A percentile compares a stretch with the other conserved stretches of the same genome.
Conservation (phyloP, 2,329 filamentous ascomycete genomes). For the Colletotrichum neosansevieriae region DNA sequence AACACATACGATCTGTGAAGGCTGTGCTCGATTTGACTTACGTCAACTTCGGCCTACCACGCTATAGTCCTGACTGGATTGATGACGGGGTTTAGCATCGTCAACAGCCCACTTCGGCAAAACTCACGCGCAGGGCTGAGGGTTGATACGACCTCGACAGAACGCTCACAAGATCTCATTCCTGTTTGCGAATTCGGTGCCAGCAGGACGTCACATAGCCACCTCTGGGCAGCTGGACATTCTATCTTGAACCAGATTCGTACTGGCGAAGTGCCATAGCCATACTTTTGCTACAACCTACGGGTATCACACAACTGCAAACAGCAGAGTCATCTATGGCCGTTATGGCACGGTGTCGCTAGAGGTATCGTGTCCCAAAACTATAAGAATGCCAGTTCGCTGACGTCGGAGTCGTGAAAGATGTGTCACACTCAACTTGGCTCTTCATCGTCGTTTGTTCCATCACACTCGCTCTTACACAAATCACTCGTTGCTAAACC, state of each 20-base stretch:
- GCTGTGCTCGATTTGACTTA: constrained; percentile 19
- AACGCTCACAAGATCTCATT: constrained; percentile 19
- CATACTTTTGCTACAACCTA: too few species aligned
- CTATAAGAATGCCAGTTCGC: constrained; percentile 15
- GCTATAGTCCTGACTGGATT: not conserved
- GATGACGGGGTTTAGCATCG: not conserved
- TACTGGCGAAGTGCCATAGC: too few species aligned
- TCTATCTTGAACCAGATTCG: not conserved
- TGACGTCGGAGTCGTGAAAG: not conserved
- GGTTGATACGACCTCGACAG: not conserved
- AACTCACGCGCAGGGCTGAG: constrained; percentile 20
- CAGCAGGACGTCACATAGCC: constrained; percentile 19
- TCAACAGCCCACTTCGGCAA: not conserved
- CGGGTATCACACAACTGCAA: too few species aligned
- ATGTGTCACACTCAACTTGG: not conserved
- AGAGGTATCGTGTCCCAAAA: not conserved
- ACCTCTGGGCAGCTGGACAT: constrained; percentile 22
- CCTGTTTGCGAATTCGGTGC: constrained; percentile 10
- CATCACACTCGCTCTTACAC: constrained; percentile 16
- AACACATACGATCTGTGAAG: not conserved
- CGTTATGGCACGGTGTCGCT: too few species aligned
- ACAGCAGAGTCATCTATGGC: too few species aligned
- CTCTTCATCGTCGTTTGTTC: not conserved
- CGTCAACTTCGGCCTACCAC: not conserved
- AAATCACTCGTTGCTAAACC: constrained; percentile 18